A percentile compares a stretch with the other conserved stretches of the same genome.
These are phyloP conservation scores for Corymbia calophylla DNA, from an alignment of 441 rosid species.

Conservation along the genomic window DNA sequence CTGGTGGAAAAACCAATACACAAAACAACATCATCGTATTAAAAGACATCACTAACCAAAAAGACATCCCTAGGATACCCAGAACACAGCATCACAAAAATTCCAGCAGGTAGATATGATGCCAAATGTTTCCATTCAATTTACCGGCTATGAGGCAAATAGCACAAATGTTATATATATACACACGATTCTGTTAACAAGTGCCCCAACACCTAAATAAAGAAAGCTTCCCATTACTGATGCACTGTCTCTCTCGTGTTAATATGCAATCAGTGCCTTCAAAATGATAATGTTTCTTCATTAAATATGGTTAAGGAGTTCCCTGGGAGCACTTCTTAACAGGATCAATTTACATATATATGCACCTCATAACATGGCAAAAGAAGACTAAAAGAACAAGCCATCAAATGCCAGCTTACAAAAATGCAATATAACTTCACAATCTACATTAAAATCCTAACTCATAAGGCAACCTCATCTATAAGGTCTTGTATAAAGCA, in stretches of 20 bases:
- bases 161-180: no score
- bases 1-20: conserved; percentile 22
- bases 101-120: no score
- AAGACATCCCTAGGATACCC: background rate
- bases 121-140: no score
- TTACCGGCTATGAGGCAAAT: no score
- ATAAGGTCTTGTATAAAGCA: background rate
- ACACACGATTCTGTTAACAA: no score
- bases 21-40: conserved; percentile 3
- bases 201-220: no score
- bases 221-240: no score
- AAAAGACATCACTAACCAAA: background rate
- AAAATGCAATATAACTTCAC: background rate
- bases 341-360: background rate
- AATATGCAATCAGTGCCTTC: background rate
- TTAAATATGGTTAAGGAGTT: background rate
- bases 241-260: no score
- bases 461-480: background rate
- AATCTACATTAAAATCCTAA: background rate
- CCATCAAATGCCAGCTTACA: background rate
- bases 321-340: background rate
- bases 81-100: background rate
- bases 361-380: background rate
- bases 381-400: background rate
- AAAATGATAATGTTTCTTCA: background rate